Evolutionary conservation across 1,284 basidiomycete species (phyloP), one percentile per base, ranked within the genome.

Genomic region (Meripilus lineatus): DNA sequence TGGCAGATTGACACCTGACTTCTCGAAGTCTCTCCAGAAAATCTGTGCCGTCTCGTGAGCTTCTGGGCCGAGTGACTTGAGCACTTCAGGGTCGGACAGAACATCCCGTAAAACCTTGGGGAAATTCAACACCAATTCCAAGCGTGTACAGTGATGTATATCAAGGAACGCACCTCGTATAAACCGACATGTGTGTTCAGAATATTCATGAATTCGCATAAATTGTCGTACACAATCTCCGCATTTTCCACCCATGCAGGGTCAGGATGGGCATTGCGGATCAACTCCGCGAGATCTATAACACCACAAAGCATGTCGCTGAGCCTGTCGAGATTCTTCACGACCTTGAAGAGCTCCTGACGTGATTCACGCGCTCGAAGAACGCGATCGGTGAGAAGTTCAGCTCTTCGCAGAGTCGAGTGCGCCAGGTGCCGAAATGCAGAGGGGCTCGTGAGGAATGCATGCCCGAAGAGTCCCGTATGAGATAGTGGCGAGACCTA

Each of bases 181-280:
- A 99, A 70, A 15, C 87, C 92, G n/a, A 87, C 84, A 70, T 97
- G 78, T 14, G 94, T 98, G 65, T 99, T 99, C 48, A 99, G 75
- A 32, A 90, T 84, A 67, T 98, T 98, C 94, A 99, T 98, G 66
- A 89, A 95, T 64, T 93, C 88, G 70, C 93, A 97, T 46, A 98
- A 71, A 47, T 81, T 81, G 65, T 94, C 93, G 64, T 98, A 97
- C 33, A 90, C 88, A 47, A 77, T 72, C 58, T 97, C 91, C 25
- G 92, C 90, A 43, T 84, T 85, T 20, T 79, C 74, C 8, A 90
- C 77, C 94, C 95, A 98, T 38, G 67, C 59, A 15, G 70, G 67
- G 55, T 95, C 89, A 1, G 95, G 94, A 69, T 98, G 93, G 0
- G 92, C 86, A 59, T 96, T 95, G 49, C 94, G 77, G 14, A 99